These are phyloP conservation scores for Lachnellula suecica DNA, from an alignment of 2,329 filamentous ascomycete species.

Conservation along the genomic window DNA sequence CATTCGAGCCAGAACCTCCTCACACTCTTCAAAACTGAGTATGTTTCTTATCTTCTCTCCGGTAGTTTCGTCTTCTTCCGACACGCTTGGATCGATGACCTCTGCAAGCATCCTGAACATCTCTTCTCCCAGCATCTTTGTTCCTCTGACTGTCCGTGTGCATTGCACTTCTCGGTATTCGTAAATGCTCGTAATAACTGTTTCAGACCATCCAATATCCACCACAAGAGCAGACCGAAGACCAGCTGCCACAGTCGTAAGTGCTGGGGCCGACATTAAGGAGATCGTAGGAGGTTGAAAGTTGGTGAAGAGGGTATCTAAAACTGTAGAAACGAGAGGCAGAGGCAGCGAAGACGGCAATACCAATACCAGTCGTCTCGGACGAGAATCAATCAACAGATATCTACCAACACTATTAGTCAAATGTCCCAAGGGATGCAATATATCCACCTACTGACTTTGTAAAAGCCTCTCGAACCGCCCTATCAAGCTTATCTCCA, in stretches of 20 bases:
- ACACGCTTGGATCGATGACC: conserved; percentile 34
- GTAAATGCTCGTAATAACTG: conserved; percentile 80
- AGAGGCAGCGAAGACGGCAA: conserved; percentile 77
- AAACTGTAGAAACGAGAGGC: conserved; percentile 70
- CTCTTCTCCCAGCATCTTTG: conserved; percentile 67
- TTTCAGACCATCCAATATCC: conserved; percentile 92
- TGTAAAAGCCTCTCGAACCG: conserved; percentile 77
- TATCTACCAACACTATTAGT: conserved; percentile 42
- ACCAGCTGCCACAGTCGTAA: conserved; percentile 75
- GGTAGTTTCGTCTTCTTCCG: conserved; percentile 20
- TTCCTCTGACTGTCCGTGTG: conserved; percentile 70
- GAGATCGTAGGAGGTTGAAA: conserved; percentile 81
- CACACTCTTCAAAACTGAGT: conserved; percentile 74
- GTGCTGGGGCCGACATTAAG: conserved; percentile 73
- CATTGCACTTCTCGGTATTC: conserved; percentile 82
- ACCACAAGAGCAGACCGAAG: conserved; percentile 83
- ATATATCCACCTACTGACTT: conserved; percentile 59
- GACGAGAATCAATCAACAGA: conserved; percentile 71
- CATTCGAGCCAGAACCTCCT: conserved; percentile 73
- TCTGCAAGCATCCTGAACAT: conserved; percentile 64
- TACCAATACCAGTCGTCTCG: conserved; percentile 71
- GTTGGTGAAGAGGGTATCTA: conserved; percentile 77
- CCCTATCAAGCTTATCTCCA: conserved; percentile 82
- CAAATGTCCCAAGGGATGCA: conserved; percentile 2
- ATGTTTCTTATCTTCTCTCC: conserved; percentile 24